Evolutionary conservation across 306 rosid genomes (phyloP).

Genomic region (Myrica gale): DNA sequence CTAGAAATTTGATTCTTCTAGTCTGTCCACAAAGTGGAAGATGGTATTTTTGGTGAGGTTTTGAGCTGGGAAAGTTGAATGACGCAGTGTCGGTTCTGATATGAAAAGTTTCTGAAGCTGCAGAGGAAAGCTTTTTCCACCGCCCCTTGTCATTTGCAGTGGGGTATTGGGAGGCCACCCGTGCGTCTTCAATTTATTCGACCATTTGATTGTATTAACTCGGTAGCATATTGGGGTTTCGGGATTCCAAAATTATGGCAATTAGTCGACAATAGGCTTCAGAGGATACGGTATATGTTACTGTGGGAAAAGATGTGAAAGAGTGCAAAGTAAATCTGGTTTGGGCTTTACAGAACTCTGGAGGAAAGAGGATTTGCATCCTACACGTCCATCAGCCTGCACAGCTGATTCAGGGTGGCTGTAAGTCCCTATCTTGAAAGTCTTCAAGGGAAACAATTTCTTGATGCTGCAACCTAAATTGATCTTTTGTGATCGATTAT

Average conservation of each 20-base stretch:
- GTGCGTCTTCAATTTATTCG: too few relatives aligned
- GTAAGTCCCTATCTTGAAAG: background rate
- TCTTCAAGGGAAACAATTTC: background rate
- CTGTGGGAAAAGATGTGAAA: slow-evolving; percentile 66
- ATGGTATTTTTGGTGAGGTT: too few relatives aligned
- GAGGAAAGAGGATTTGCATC: slow-evolving; percentile 67
- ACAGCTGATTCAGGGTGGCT: slow-evolving; percentile 58
- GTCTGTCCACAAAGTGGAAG: too few relatives aligned
- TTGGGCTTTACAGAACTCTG: slow-evolving; percentile 75
- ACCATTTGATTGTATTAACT: too few relatives aligned
- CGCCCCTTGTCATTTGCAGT: too few relatives aligned
- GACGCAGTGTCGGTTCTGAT: too few relatives aligned
- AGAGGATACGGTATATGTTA: slow-evolving; percentile 60
- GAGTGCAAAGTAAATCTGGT: slow-evolving; percentile 50
- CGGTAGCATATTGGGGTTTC: slow-evolving; percentile 9
- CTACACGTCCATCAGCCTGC: slow-evolving; percentile 69
- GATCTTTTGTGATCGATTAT: background rate
- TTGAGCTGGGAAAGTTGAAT: too few relatives aligned
- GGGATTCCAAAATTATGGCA: slow-evolving; percentile 34
- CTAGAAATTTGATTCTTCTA: too few relatives aligned
- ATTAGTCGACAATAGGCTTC: slow-evolving; percentile 35
- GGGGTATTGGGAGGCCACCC: too few relatives aligned
- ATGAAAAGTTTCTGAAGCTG: too few relatives aligned
- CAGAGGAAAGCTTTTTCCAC: too few relatives aligned
- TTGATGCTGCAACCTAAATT: background rate